Evolutionary conservation across 805 yeast species (phyloP), one percentile per base, ranked within the genome.

Genomic region (Metschnikowia picachoensis): DNA sequence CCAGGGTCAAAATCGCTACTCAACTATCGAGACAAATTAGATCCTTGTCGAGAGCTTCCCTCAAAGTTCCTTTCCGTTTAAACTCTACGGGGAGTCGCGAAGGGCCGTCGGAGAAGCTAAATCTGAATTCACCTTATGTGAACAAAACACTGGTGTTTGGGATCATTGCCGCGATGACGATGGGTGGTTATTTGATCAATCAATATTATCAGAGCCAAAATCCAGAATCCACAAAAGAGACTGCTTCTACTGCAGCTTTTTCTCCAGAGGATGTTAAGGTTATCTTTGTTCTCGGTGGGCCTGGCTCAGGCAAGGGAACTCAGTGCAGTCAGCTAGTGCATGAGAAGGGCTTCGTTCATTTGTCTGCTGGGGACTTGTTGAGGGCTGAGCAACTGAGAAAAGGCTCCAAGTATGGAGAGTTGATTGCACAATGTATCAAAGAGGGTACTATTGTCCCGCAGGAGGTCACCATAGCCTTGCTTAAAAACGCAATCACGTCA

Each of bases 251-350:
- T 13, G 61, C 70, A 29, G 81, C 85, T 0, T 87, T 87, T 61
- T 68, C 77, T 9, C 75, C 77, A 2, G 80, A 81, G 34, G 83
- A 87, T 46, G 82, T 87, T 28, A 80, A 87, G 27, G 95, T 92
- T 4, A 76, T 91, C 27, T 92, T 88, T 65, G 97, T 92, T 15
- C 78, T 92, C 30, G 99, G 99, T 37, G 98, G 98, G 3, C 98
- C 98, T 5, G 98, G 98, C 16, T 87, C 96, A 28, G 98, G 99
- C 37, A 94, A 94, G 64, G 98, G 99, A 47, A 92, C 99, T 1
- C 99, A 92, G 68, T 88, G 97, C 72, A 85, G 83, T 30, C 87
- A 81, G 60, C 75, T 92, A 46, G 97, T 92, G 37, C 68, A 77
- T 16, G 87, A 90, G 57, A 85, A 79, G 62, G 82, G 83, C 14